Evolutionary conservation across 495 filamentous ascomycete genomes (phyloP).

Genomic region (Penicillium argentinense): DNA sequence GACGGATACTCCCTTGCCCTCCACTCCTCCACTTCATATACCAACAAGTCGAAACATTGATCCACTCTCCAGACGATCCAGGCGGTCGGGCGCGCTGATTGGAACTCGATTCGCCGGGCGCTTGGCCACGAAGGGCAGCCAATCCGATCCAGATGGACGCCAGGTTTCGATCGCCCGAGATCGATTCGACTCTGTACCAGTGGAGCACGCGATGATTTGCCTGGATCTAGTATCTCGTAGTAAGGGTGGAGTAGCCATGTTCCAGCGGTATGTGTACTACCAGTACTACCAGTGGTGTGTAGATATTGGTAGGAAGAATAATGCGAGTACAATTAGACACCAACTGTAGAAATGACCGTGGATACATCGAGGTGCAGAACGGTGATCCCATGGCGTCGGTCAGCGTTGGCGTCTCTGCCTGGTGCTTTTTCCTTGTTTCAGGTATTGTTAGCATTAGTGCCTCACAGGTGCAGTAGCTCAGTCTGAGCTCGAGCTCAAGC

Average conservation of each 20-base stretch:
- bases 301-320: no score
- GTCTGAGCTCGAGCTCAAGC: no score
- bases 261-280: no score
- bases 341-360: no score
- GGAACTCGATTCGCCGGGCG: conserved; percentile 7
- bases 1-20: no score
- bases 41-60: background rate
- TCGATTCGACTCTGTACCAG: conserved; percentile 3
- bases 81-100: no score
- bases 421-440: conserved; percentile 1
- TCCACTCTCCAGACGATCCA: no score
- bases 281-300: no score
- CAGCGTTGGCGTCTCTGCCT: background rate
- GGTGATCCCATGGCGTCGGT: conserved; percentile 11
- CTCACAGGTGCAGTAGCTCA: no score
- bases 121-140: conserved; percentile 4
- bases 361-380: conserved; percentile 18
- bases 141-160: conserved; percentile 6
- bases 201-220: conserved; percentile 5
- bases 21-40: no score
- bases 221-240: conserved; percentile 4
- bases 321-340: no score
- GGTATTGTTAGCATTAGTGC: background rate
- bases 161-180: conserved; percentile 16
- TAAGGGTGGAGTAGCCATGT: background rate